Percentiles rank a stretch among this genome's conserved stretches.
Evolutionary conservation across 805 yeast genomes (phyloP).

Genomic region (Ogataea sp.): DNA sequence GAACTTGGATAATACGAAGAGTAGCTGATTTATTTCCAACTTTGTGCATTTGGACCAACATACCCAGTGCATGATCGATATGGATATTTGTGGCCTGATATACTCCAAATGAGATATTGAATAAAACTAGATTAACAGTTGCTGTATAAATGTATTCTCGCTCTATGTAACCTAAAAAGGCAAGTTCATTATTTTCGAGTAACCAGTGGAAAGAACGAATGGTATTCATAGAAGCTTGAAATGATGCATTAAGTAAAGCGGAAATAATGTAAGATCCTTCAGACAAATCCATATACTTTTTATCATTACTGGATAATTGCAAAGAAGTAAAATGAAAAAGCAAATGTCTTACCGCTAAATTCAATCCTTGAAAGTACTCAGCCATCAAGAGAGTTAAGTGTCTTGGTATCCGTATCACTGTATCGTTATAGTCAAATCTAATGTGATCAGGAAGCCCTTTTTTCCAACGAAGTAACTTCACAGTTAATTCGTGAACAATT

Average conservation of each 20-base stretch:
- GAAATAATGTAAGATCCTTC: constrained; percentile 54
- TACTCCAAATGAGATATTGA: constrained; percentile 68
- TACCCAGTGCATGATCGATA: constrained; percentile 55
- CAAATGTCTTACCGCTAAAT: constrained; percentile 63
- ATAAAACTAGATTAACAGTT: constrained; percentile 55
- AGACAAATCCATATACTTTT: constrained; percentile 45
- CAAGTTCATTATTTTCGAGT: constrained; percentile 57
- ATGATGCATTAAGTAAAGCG: constrained; percentile 57
- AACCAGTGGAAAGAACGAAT: constrained; percentile 59
- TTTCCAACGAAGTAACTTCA: constrained; percentile 56
- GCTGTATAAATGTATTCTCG: constrained; percentile 69
- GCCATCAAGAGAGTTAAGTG: constrained; percentile 60
- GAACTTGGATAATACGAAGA: constrained; percentile 51
- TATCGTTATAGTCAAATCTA: constrained; percentile 44
- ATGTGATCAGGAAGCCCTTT: constrained; percentile 50
- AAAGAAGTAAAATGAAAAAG: constrained; percentile 61
- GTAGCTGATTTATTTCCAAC: constrained; percentile 67
- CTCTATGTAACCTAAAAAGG: constrained; percentile 69
- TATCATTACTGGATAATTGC: constrained; percentile 33
- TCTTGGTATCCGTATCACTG: constrained; percentile 46
- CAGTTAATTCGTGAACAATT: constrained; percentile 54
- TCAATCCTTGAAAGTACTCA: constrained; percentile 70
- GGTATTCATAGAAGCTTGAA: constrained; percentile 67
- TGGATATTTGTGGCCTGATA: constrained; percentile 62
- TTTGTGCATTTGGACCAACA: constrained; percentile 57